Evolutionary conservation across 2,329 filamentous ascomycete species (phyloP), one percentile per base, ranked within the genome.

Genomic region (Alternaria burnsii): DNA sequence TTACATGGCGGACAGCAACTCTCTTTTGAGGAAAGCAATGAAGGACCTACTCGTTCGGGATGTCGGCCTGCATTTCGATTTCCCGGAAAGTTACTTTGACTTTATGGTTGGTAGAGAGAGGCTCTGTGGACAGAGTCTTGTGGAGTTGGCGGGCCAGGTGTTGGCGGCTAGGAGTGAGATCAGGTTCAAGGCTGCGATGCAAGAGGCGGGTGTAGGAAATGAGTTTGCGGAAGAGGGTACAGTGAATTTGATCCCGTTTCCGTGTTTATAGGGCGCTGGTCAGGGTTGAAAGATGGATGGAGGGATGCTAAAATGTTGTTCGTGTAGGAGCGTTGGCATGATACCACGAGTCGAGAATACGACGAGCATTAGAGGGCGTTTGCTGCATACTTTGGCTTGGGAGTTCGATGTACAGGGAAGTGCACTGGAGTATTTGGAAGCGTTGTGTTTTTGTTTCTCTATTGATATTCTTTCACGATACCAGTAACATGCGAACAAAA

Each of bases 51-150:
- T 62, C 11, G 46, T 62, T 5, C 43, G 55, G 5, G 52, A 54
- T 3, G 47, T 75, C 6, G 54, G 62, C 9, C 52, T 76, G 4
- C 50, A 60, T n/a, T 76, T 76, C 44, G 66, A 69, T 18, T 77
- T 77, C 52, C 62, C 67, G 1, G 73, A 77, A 52, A 71, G 68
- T 46, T 73, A 69, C 36, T 76, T 71, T 59, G 61, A 70, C 11
- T 66, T 67, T 11, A 42, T 42, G 1, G 54, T 75, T 0, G 52
- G 55, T 9, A 65, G 63, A 34, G 42, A 36, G 1, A 58, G 65
- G 11, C 57, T 76, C 34, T 51, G 58, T 28, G 61, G 50, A 26
- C 58, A 66, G 30, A 65, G 67, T 6, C 59, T 76, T 34, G 58
- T 75, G 40, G 56, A 72, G 28, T 42, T 76, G 22, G 72, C 71